phyloP scores from a whole-genome alignment of 1,284 basidiomycete species.

The Prillingera fragicola region DNA sequence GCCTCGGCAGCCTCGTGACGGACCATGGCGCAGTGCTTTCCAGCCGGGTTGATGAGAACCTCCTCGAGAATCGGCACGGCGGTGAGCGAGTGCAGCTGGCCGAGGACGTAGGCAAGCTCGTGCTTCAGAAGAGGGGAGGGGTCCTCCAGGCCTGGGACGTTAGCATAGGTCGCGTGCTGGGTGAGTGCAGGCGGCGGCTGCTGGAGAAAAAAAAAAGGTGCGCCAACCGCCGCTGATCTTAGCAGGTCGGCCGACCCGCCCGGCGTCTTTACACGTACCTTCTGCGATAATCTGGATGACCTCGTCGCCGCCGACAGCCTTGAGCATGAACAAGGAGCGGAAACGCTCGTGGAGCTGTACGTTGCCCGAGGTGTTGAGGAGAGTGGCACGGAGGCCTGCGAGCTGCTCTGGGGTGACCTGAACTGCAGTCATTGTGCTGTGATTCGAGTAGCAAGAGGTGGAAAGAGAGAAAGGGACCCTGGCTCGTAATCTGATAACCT shows the following conservation, averaged over 20 bases:
- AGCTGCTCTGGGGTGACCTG: slow-evolving; percentile 41
- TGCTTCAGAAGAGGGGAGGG: slow-evolving; percentile 90
- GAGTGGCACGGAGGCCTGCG: slow-evolving; percentile 46
- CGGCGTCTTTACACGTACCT: slow-evolving; percentile 52
- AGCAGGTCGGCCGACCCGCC: too few relatives aligned
- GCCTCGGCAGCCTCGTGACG: slow-evolving; percentile 99
- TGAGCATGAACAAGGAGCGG: slow-evolving; percentile 87
- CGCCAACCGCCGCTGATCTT: background rate
- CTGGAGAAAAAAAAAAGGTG: background rate
- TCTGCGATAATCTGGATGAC: slow-evolving; percentile 80
- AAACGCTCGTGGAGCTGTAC: slow-evolving; percentile 84
- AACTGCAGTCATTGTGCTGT: slow-evolving; percentile 31
- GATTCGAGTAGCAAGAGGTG: background rate
- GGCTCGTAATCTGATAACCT: slow-evolving; percentile 5
- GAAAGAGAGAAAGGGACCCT: background rate
- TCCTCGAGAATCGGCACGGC: slow-evolving; percentile 75
- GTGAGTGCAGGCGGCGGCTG: slow-evolving; percentile 4
- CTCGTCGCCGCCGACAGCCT: slow-evolving; percentile 65
- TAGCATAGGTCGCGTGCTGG: background rate
- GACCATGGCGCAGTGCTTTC: slow-evolving; percentile 70
- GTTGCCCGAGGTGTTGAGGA: slow-evolving; percentile 69
- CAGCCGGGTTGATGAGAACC: slow-evolving; percentile 63
- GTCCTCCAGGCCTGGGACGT: slow-evolving; percentile 67
- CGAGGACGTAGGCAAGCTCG: slow-evolving; percentile 94
- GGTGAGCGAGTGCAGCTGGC: slow-evolving; percentile 71